Evolutionary conservation across 441 rosid genomes (phyloP), one percentile per base, ranked within the genome.

Genomic region (Populus hybrid): DNA sequence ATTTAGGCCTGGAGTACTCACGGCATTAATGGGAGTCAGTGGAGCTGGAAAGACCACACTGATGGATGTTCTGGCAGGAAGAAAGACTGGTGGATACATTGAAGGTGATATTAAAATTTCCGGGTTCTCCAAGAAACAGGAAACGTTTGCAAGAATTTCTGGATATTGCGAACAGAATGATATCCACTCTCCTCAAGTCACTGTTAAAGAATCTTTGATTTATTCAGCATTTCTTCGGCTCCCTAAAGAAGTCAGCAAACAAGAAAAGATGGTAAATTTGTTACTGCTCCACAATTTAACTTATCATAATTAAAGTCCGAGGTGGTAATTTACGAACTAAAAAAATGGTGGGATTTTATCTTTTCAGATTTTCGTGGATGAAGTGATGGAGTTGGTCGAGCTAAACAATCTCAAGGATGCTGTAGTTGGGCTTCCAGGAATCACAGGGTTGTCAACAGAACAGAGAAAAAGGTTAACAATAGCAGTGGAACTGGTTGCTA

Each of bases 11-110:
- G 98, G 98, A 76, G 87, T 94, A 9, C 86, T 96, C 72, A 94
- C 98, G 24, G 99, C 99, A 67, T 73, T 96, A 28, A 93, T 96
- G 98, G 99, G 99, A 75, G 97, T 94, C 34, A 93, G 98, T 76
- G 99, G 99, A 77, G 98, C 99, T 34, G 97, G 99, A 72, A 96
- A 96, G 88, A 96, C 99, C 0, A 96, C 98, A 12, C 77, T 96
- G 81, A 92, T 96, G 98, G 98, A 96, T 87, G 98, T 96, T 84
- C 83, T 96, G 69, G 97, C 98, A 0, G 99, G 99, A 75, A 82
- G 98, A 81, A 96, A 96, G 78, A 94, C 98, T 0, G 91, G 96
- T 64, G 98, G 99, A 69, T 91, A 91, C 79, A 83, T 93, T 11
- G 98, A 94, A 75, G 99, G 99, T 2, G 96, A 90, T 67, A 84